Conservation (phyloP, 1,139 yeast species). For the Wickerhamiella pararugosa region DNA sequence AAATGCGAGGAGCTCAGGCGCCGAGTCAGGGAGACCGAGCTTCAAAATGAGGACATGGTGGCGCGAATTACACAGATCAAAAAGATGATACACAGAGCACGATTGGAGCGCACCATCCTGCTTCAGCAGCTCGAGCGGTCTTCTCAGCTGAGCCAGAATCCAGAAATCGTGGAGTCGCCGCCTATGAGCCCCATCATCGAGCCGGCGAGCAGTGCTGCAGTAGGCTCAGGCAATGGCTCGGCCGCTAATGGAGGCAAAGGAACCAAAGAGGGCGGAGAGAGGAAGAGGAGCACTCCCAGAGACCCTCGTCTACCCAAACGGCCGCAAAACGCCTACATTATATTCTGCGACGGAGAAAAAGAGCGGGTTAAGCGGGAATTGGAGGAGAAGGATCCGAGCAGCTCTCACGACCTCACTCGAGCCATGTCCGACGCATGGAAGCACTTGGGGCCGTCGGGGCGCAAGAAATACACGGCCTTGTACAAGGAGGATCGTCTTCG, state of each 20-base stretch:
- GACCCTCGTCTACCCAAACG: conserved; percentile 80
- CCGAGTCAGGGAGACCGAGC: conserved; percentile 62
- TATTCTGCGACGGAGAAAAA: conserved; percentile 77
- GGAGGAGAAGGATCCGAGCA: conserved; percentile 32
- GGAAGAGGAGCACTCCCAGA: conserved; percentile 26
- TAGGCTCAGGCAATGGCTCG: neutral
- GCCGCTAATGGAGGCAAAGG: neutral
- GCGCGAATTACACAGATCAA: conserved; percentile 70
- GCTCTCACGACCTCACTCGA: conserved; percentile 49
- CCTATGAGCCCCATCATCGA: conserved; percentile 18
- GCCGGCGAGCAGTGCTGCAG: neutral
- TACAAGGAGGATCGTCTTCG: conserved; percentile 71
- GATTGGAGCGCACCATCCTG: conserved; percentile 68
- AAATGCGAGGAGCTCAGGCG: conserved; percentile 56
- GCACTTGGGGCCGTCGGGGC: conserved; percentile 47
- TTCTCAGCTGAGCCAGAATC: neutral
- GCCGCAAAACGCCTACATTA: conserved; percentile 78
- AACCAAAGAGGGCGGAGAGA: conserved; percentile 5
- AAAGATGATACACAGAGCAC: conserved; percentile 57
- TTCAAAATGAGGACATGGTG: conserved; percentile 62
- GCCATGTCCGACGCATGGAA: conserved; percentile 84
- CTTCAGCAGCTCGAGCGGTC: conserved; percentile 44
- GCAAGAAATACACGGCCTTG: conserved; percentile 59
- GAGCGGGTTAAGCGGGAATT: conserved; percentile 49
- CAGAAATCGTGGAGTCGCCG: conserved; percentile 19